Conservation (phyloP, 768 basidiomycete species). For the Phallus indusiatus region DNA sequence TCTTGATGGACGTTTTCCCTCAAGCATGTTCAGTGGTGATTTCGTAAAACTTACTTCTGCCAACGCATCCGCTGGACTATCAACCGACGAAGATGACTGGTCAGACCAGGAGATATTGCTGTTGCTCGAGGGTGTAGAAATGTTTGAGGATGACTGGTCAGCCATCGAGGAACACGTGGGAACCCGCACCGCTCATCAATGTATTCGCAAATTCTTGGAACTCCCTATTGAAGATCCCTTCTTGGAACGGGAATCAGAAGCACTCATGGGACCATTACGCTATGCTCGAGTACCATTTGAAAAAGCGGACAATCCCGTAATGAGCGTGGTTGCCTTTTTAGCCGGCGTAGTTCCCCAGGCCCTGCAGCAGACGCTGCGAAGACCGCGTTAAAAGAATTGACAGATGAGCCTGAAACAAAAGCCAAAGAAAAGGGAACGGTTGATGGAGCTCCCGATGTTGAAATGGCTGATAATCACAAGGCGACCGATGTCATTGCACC, state of each 20-base stretch:
- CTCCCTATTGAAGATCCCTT: constrained; percentile 96
- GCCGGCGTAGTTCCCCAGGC: constrained; percentile 86
- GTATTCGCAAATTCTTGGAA: constrained; percentile 90
- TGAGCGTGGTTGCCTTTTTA: constrained; percentile 97
- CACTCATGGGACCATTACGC: constrained; percentile 62
- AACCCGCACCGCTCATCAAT: constrained; percentile 86
- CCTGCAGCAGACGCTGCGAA: constrained; percentile 94
- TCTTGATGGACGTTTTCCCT: constrained; percentile 93
- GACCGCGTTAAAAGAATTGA: constrained; percentile 74
- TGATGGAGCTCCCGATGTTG: constrained; percentile 11
- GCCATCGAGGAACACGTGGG: constrained; percentile 89
- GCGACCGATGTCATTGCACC: constrained; percentile 20
- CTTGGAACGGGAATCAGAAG: constrained; percentile 55
- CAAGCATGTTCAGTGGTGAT: constrained; percentile 92
- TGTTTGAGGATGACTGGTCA: constrained; percentile 97
- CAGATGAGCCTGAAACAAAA: constrained; percentile 40
- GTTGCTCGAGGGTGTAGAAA: constrained; percentile 93
- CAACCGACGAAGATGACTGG: constrained; percentile 56
- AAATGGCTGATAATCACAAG: constrained; percentile 36
- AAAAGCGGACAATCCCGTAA: constrained; percentile 93
- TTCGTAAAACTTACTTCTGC: constrained; percentile 75
- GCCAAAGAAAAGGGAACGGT: constrained; percentile 20
- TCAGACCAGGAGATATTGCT: constrained; percentile 81
- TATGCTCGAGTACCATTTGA: constrained; percentile 83
- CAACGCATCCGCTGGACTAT: constrained; percentile 12